Evolutionary conservation across 2,329 filamentous ascomycete species (phyloP).

Genomic region (Aspergillus intermedius): DNA sequence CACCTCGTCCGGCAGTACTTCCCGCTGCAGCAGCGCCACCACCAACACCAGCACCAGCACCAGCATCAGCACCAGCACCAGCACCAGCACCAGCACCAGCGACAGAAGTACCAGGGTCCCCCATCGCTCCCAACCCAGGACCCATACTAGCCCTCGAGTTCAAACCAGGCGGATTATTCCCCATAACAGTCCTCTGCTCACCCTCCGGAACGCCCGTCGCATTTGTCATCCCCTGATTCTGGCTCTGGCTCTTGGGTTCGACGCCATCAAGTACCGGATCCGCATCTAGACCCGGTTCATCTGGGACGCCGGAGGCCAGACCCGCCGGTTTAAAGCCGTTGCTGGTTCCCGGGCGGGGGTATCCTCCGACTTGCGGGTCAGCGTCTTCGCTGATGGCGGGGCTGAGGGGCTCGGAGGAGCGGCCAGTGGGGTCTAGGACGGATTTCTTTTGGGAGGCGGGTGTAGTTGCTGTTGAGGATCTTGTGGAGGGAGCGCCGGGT

Average conservation of each 20-base stretch:
- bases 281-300: neutral
- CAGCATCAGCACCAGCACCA: neutral
- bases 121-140: neutral
- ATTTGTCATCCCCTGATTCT: neutral
- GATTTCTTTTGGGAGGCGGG: neutral
- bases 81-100: neutral
- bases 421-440: neutral
- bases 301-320: neutral
- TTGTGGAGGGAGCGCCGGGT: constrained; percentile 16
- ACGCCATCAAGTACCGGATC: neutral
- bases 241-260: neutral
- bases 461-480: constrained; percentile 10
- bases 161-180: neutral
- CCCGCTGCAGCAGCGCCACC: neutral
- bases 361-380: neutral
- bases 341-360: neutral
- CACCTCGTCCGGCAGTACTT: no score
- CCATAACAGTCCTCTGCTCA: neutral
- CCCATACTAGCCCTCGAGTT: neutral
- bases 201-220: neutral
- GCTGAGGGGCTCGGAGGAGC: neutral
- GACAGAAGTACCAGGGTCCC: constrained; percentile 1
- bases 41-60: neutral
- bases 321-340: neutral
- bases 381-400: neutral